A percentile compares a stretch with the other conserved stretches of the same genome.
Evolutionary conservation across 177 flowering plant genomes (phyloP).

Genomic region (Vitis hybrid): DNA sequence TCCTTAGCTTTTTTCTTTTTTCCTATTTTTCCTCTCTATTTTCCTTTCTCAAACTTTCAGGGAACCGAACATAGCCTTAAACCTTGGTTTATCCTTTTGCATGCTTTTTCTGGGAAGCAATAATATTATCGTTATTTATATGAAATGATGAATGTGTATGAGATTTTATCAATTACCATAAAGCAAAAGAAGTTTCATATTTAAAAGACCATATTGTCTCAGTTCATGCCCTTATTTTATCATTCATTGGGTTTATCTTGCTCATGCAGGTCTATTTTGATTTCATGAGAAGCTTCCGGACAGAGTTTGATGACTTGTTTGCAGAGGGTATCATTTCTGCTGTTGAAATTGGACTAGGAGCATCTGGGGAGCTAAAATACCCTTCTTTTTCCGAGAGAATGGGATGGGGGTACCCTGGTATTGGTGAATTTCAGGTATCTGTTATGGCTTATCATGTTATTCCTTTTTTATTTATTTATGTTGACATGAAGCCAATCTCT

Average conservation of each 20-base stretch:
- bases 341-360: constrained; percentile 81
- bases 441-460: constrained; percentile 8
- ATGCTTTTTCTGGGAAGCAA: no score
- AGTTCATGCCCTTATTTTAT: neutral
- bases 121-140: no score
- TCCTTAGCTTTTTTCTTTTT: no score
- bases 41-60: no score
- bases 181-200: no score
- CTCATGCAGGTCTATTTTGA: constrained; percentile 77
- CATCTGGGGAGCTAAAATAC: constrained; percentile 80
- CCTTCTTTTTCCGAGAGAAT: constrained; percentile 71
- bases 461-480: neutral
- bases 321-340: constrained; percentile 62
- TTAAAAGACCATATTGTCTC: neutral
- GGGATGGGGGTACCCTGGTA: constrained; percentile 94
- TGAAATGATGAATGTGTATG: no score
- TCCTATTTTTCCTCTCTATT: no score
- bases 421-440: constrained; percentile 97
- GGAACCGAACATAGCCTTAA: no score
- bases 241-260: constrained; percentile 2
- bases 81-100: no score
- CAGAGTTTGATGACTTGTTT: constrained; percentile 87
- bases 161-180: no score
- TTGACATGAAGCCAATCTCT: neutral
- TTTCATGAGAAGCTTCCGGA: constrained; percentile 88